Evolutionary conservation across 164 flowering plant genomes (phyloP), one percentile per base, ranked within the genome.

Genomic region (Nymphaea colorata): DNA sequence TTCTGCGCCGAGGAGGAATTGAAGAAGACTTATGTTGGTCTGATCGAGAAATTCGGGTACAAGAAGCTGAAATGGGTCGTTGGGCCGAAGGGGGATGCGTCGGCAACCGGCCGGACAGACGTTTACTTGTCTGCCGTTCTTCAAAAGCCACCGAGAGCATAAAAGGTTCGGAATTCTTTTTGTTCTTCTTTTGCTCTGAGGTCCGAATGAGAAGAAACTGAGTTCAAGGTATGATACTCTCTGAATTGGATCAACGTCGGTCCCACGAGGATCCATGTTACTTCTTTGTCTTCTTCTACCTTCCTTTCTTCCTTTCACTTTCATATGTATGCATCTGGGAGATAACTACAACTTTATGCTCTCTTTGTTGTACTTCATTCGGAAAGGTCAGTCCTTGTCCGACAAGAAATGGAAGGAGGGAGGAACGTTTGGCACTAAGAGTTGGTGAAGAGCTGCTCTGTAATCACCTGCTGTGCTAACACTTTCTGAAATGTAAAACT

Each of bases 41-140:
- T 95, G 84, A 90, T 92, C 25, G 97, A 95, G 74, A 77, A 82
- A 63, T 92, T 92, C 67, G 97, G 96, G 55, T 94, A 91, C 69
- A 91, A 86, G 73, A 94, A 94, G 80, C 78, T 94, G 81, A 94
- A 89, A 73, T 94, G 98, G 99, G 89, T 90, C 25, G 85, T 94
- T 61, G 99, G 99, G 45, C 96, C 88, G 72, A 87, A 80, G 80
- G 61, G 64, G 4, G 91, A 87, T 68, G 57, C 77, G 18, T 61
- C 81, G 44, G 87, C 80, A 4, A 61, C 81, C 2, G 89, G 88
- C 43, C 89, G 85, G 72, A 70, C 93, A 8, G 88, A 85, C 72
- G 83, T 89, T 69, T 89, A 82, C 75, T 76, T 94, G 74, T 94
- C 99, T 18, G 96, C 98, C 44, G 86, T 94, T 73, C 83, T 94